Conservation (phyloP, 73 alveolate species). For the Tetrahymena borealis region DNA sequence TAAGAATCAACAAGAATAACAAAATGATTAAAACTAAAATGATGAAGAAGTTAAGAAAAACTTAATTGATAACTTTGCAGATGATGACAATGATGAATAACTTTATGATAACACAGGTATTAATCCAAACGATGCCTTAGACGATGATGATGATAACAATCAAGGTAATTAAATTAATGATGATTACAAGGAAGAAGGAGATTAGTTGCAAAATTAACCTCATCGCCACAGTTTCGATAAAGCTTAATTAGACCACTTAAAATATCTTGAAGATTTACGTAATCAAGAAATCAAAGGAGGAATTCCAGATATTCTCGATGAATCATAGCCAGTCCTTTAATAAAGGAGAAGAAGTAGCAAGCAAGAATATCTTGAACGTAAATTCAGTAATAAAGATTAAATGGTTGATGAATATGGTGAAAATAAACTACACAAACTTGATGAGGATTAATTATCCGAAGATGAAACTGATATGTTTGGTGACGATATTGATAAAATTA, state of each 20-base stretch:
- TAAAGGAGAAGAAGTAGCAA: background rate
- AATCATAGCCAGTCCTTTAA: background rate
- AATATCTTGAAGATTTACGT: background rate
- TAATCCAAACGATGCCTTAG: background rate
- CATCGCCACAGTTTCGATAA: background rate
- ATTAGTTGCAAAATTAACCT: background rate
- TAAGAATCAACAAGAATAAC: background rate
- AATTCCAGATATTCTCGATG: background rate
- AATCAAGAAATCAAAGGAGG: background rate
- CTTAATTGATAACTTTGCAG: background rate
- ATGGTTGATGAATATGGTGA: background rate
- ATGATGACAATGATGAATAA: background rate
- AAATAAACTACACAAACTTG: background rate
- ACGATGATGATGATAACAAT: background rate
- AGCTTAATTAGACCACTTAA: background rate
- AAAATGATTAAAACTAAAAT: background rate
- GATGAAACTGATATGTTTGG: background rate
- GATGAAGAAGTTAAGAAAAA: background rate
- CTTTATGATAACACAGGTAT: background rate
- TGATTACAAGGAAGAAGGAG: background rate
- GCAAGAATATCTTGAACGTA: background rate
- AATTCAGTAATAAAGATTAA: background rate
- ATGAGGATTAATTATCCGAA: background rate
- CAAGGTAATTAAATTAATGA: background rate
- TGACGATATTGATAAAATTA: background rate